A percentile compares a stretch with the other conserved stretches of the same genome.
Evolutionary conservation across 1,284 basidiomycete genomes (phyloP).

Genomic region (Sporisorium reilianum): DNA sequence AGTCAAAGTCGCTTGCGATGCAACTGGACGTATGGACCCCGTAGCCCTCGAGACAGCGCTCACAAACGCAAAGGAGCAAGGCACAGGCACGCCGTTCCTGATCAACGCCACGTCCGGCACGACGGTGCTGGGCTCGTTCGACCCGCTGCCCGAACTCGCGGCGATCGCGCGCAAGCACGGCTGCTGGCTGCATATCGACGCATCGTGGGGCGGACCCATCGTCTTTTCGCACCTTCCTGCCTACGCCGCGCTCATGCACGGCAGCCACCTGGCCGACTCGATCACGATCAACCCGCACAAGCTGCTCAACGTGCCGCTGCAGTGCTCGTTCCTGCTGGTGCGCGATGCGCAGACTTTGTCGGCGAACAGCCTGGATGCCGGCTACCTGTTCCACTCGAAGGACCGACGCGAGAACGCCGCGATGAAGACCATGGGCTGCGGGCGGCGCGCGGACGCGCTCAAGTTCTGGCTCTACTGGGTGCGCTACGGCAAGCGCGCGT

Average conservation of each 20-base stretch:
- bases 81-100: constrained; percentile 68
- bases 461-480: constrained; percentile 71
- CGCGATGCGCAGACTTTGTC: constrained; percentile 62
- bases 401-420: constrained; percentile 50
- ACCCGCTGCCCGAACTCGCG: constrained; percentile 67
- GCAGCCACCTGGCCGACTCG: constrained; percentile 66
- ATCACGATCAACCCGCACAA: constrained; percentile 71
- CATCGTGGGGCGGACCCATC: constrained; percentile 70
- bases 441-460: constrained; percentile 69
- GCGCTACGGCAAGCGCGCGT: constrained; percentile 66
- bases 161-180: constrained; percentile 56
- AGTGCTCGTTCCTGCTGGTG: constrained; percentile 70
- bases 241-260: constrained; percentile 56
- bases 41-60: constrained; percentile 47
- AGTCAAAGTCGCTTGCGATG: constrained; percentile 66
- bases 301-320: constrained; percentile 70
- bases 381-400: constrained; percentile 70
- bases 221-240: constrained; percentile 62
- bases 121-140: constrained; percentile 70
- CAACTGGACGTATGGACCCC: constrained; percentile 56
- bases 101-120: constrained; percentile 71
- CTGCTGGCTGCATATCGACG: constrained; percentile 71
- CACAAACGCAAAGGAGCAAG: constrained; percentile 18
- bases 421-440: constrained; percentile 69
- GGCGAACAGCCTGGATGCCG: constrained; percentile 70